Conservation (phyloP, 192 early-diverging fungal genomes). For the Gryganskiella cystojenkinii region DNA sequence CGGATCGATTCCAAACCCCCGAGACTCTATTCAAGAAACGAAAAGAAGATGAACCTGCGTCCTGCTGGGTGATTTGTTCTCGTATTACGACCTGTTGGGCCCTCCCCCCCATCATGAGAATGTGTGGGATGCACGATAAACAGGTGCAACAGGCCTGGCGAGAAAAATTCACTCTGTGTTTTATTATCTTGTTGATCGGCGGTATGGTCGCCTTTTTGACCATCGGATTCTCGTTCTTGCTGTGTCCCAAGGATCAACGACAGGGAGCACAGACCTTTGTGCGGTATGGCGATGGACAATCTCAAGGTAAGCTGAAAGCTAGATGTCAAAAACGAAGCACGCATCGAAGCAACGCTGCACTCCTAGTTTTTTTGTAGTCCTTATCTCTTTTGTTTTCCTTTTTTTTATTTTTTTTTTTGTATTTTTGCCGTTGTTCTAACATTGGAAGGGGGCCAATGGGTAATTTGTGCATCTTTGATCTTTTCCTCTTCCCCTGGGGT, state of each 20-base stretch:
- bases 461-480: neutral
- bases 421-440: neutral
- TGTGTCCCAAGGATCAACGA: constrained; percentile 44
- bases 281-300: constrained; percentile 33
- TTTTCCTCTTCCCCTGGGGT: neutral
- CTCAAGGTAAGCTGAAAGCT: constrained; percentile 23
- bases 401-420: neutral
- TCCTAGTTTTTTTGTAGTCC: neutral
- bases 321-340: neutral
- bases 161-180: constrained; percentile 74
- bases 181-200: constrained; percentile 79
- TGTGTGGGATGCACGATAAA: constrained; percentile 64
- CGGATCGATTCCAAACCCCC: constrained; percentile 74
- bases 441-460: neutral
- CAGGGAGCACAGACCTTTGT: constrained; percentile 41
- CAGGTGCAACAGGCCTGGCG: constrained; percentile 76
- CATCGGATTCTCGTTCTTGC: constrained; percentile 61
- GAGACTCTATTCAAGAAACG: constrained; percentile 73
- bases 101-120: constrained; percentile 60
- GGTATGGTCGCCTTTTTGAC: constrained; percentile 77
- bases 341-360: neutral
- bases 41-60: constrained; percentile 45
- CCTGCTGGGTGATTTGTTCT: constrained; percentile 70
- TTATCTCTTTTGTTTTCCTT: neutral
- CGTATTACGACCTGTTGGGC: constrained; percentile 72